phyloP scores from a whole-genome alignment of 306 rosid species.

The Prunus kanzakura region DNA sequence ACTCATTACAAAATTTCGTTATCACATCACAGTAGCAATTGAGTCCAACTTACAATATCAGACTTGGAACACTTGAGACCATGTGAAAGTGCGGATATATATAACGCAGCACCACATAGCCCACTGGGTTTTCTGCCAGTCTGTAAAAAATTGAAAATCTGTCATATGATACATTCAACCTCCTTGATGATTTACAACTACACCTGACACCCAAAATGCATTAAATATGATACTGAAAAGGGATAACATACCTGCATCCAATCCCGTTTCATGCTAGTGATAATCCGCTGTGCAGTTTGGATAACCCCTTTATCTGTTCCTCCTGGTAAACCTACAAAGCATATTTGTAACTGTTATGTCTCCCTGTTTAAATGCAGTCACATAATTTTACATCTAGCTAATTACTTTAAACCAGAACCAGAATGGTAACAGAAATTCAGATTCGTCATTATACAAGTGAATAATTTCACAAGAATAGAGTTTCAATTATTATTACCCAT shows the following conservation, averaged over 20 bases:
- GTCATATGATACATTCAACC: constrained; percentile 1
- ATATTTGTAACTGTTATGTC: background rate
- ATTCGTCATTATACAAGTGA: background rate
- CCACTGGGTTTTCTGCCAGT: constrained; percentile 95
- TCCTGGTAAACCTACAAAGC: constrained; percentile 31
- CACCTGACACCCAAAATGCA: background rate
- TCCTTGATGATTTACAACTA: background rate
- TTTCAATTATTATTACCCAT: background rate
- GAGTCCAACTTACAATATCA: constrained; percentile 66
- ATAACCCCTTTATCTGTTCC: constrained; percentile 51
- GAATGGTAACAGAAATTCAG: background rate
- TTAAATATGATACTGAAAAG: background rate
- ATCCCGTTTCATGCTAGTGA: constrained; percentile 87
- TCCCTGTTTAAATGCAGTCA: background rate
- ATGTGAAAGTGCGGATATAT: constrained; percentile 74
- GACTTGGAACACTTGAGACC: constrained; percentile 66
- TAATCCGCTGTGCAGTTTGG: constrained; percentile 62
- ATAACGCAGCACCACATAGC: constrained; percentile 85
- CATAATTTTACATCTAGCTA: background rate
- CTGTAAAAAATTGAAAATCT: constrained; percentile 30
- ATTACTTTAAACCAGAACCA: background rate
- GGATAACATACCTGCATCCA: constrained; percentile 75
- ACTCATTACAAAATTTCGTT: constrained; percentile 2
- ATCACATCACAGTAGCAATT: constrained; percentile 7
- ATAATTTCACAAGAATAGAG: background rate